Base-by-base conservation (phyloP, 805 yeast genomes). In the Cyberlindnera americana region DNA sequence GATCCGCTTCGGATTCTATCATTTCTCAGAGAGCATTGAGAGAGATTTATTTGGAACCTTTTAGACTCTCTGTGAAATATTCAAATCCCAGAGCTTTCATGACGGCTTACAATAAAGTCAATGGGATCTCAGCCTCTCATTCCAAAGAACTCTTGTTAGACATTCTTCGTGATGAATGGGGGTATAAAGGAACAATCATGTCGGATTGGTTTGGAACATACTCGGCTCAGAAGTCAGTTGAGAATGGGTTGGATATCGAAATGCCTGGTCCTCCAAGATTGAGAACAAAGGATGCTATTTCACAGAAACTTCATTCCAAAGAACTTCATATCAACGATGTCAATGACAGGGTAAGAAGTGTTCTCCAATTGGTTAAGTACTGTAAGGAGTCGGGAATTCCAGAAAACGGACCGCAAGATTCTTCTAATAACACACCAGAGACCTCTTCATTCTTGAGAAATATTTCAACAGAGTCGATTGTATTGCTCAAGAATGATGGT, bases 201-300 rank as follows among this genome's bases (percentile, higher is more conserved):
- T 72, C 80, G 21, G 86, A 79, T 59, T 79, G 85, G 85, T 72
- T 53, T 53, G 86, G 85, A 19, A 66, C 70, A 9, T 77, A 73
- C 55, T 66, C 78, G 13, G 60, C 62, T 26, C 64, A 62, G 30
- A 70, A 66, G 30, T 50, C 80, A 12, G 54, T 78, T 33, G 66
- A 69, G 29, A 75, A 75, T 25, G 84, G 85, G 7, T 61, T 80
- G 40, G 81, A 78, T 53, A 61, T 80, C 49, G 86, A 80, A 57
- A 77, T 77, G 82, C 86, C 86, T 1, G 86, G 85, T 26, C 75
- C 78, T 15, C 61, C 81, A 8, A 60, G 68, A 37, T 69, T 79
- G 61, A 61, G 72, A 50, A 59, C 59, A 2, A 14, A 19, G 7
- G 59, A 58, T 13, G 60, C 67, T 15, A 58, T 75, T 14, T 43